Percentiles rank a stretch among this genome's conserved stretches.
Evolutionary conservation across 257 asterid genomes (phyloP).

Genomic region (Ehretia macrophylla): DNA sequence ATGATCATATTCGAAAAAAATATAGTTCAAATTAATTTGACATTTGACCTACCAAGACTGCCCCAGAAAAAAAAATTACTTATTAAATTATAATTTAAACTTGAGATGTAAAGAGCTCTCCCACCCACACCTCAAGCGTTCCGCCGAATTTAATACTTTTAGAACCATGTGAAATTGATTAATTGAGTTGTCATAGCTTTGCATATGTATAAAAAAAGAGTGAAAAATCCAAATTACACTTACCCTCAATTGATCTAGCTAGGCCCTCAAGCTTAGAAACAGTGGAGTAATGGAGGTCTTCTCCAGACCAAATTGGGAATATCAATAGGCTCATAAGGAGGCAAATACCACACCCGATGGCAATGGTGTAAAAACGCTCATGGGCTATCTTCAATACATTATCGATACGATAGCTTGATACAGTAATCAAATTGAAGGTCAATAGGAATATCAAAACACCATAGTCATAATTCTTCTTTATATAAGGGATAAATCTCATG

Average conservation of each 20-base stretch:
- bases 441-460: constrained; percentile 92
- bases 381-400: constrained; percentile 70
- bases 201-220: too few relatives aligned
- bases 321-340: constrained; percentile 78
- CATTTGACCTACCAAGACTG: too few relatives aligned
- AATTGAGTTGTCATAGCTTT: too few relatives aligned
- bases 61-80: too few relatives aligned
- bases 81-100: too few relatives aligned
- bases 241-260: constrained; percentile 80
- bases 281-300: constrained; percentile 72
- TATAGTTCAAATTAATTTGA: too few relatives aligned
- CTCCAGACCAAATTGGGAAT: constrained; percentile 93
- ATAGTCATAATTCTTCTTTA: constrained; percentile 82
- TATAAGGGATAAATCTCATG: constrained; percentile 63
- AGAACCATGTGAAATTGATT: too few relatives aligned
- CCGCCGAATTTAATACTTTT: too few relatives aligned
- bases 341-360: constrained; percentile 83
- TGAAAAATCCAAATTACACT: neutral
- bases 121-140: too few relatives aligned
- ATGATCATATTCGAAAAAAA: too few relatives aligned
- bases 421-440: constrained; percentile 84
- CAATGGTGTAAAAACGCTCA: constrained; percentile 61
- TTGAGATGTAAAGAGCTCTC: too few relatives aligned
- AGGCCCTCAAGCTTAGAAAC: constrained; percentile 75
- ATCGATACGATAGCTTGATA: constrained; percentile 74